Percentiles rank a stretch among this genome's conserved stretches.
phyloP scores from a whole-genome alignment of 1,284 basidiomycete genomes.

The Golubevia sp. region DNA sequence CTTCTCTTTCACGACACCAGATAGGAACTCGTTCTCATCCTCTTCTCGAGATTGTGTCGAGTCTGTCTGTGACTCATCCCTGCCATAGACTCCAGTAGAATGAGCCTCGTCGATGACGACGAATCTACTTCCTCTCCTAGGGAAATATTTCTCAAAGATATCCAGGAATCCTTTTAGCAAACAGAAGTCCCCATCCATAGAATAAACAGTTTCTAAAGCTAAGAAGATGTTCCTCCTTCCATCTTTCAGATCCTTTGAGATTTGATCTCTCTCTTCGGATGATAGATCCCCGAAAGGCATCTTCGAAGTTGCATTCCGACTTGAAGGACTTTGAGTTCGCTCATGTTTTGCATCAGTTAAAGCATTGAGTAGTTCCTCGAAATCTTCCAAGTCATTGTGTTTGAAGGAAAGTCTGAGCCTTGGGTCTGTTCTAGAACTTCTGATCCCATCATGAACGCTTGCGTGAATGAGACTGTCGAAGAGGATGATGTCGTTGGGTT shows the following conservation, averaged over 20 bases:
- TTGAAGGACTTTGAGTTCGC: too few species aligned
- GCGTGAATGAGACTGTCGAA: constrained; percentile 91
- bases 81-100: constrained; percentile 50
- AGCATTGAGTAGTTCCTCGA: constrained; percentile 38
- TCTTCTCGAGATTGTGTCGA: neutral
- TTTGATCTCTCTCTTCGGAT: too few species aligned
- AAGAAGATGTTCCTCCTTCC: constrained; percentile 42
- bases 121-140: constrained; percentile 14
- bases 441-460: constrained; percentile 85
- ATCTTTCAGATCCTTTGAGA: too few species aligned
- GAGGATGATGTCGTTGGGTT: constrained; percentile 76
- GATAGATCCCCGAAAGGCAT: too few species aligned
- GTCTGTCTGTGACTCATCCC: constrained; percentile 7
- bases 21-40: too few species aligned
- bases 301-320: too few species aligned
- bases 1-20: too few species aligned
- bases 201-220: constrained; percentile 58
- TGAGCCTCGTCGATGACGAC: constrained; percentile 55
- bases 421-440: constrained; percentile 69
- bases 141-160: constrained; percentile 11
- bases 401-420: constrained; percentile 67
- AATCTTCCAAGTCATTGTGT: constrained; percentile 72
- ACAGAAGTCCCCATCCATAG: constrained; percentile 60
- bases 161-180: constrained; percentile 29
- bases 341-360: too few species aligned